Base-by-base conservation (phyloP, 345 rosid genomes). In the Rhodamnia argentea region DNA sequence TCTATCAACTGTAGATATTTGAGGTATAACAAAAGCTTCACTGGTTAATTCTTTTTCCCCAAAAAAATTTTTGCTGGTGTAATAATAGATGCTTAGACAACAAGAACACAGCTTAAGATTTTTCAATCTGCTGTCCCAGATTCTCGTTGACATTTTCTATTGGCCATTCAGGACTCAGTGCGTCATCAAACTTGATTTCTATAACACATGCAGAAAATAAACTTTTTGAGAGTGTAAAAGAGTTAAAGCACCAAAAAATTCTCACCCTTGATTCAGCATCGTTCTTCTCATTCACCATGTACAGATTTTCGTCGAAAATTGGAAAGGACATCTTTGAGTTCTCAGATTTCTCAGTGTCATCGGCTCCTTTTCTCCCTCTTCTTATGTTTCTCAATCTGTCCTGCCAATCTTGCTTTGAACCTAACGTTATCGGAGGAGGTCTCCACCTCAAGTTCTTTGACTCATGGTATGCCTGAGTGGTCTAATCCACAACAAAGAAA, bases 371-470 rank as follows among this genome's bases (percentile, higher is more conserved):
- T 90, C 87, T 95, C 78, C 98, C 96, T 83, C 88, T 87, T 87
- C 93, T 86, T 54, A 96, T 93, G 92, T 92, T 93, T 90, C 89
- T 95, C 51, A 97, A 86, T 86, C 90, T 94, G 86, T 92, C 95
- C 84, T 97, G 98, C 99, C 99, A 97, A 85, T 96, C 98, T 86
- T 93, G 94, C 88, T 94, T 97, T 24, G 89, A 90, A 84, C 92
- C 93, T 86, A 92, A 89, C 81, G 86, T 62, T 70, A 87, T 87
- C 14, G 89, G 91, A 27, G 91, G 90, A 86, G 92, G 88, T 87
- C 89, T 94, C 98, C 98, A 92, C 87, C 92, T 93, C 32, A 87
- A 86, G 88, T 86, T 42, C 86, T 92, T 96, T 87, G 92, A 93
- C 88, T 92, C 98, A 82, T 90, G 82, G 86, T 86, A 87, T 86